Evolutionary conservation across 2,329 filamentous ascomycete species (phyloP).

Genomic region (Fusarium gaditjirri): DNA sequence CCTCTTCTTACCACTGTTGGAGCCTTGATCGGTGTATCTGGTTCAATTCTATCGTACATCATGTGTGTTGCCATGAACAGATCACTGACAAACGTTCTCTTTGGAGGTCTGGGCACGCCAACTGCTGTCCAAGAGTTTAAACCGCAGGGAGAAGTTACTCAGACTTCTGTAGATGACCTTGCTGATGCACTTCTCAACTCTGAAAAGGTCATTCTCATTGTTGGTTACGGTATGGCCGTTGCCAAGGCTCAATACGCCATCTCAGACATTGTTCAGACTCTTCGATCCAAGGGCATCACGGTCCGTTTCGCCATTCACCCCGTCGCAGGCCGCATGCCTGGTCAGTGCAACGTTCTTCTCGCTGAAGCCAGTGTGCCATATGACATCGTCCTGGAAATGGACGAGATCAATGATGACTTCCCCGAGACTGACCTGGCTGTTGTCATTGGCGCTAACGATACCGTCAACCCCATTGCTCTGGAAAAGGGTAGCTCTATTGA

Average conservation of each 20-base stretch:
- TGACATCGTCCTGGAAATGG: slow-evolving; percentile 94
- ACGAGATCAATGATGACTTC: slow-evolving; percentile 96
- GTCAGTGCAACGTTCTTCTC: slow-evolving; percentile 90
- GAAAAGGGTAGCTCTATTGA: slow-evolving; percentile 87
- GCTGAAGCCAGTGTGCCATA: slow-evolving; percentile 90
- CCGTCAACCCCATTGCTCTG: slow-evolving; percentile 88
- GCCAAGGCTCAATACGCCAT: slow-evolving; percentile 94
- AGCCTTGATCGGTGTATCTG: slow-evolving; percentile 87
- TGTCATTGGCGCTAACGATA: slow-evolving; percentile 93
- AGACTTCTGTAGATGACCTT: slow-evolving; percentile 83
- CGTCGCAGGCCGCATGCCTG: slow-evolving; percentile 91
- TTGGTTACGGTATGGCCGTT: slow-evolving; percentile 94
- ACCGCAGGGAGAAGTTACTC: slow-evolving; percentile 81
- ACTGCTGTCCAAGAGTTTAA: slow-evolving; percentile 71
- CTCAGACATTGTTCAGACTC: slow-evolving; percentile 78
- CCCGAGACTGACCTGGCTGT: slow-evolving; percentile 84
- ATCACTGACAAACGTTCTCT: slow-evolving; percentile 87
- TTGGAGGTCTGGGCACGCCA: slow-evolving; percentile 79
- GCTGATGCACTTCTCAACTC: slow-evolving; percentile 79
- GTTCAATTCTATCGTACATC: slow-evolving; percentile 89
- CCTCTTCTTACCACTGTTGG: slow-evolving; percentile 86
- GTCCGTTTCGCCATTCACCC: slow-evolving; percentile 93
- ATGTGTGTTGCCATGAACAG: slow-evolving; percentile 93
- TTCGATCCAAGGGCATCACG: slow-evolving; percentile 80
- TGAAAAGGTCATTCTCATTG: slow-evolving; percentile 88